Evolutionary conservation across 495 filamentous ascomycete genomes (phyloP).

Genomic region (Chlorociboria aeruginascens): DNA sequence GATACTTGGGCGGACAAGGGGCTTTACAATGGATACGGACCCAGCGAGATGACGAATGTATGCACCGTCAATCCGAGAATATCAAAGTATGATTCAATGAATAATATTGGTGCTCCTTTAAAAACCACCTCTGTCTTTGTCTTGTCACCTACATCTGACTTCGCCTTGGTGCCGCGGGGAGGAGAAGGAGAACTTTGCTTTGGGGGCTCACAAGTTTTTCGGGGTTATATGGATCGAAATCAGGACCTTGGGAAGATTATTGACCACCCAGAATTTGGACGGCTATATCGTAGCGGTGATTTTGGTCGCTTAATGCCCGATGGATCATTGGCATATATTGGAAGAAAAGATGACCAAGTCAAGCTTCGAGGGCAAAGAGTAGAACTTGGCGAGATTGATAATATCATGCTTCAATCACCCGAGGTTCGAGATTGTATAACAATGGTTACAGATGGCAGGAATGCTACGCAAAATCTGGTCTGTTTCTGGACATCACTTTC

Average conservation of each 20-base stretch:
- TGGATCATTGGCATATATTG: slow-evolving; percentile 57
- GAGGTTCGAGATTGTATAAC: slow-evolving; percentile 40
- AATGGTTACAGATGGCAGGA: slow-evolving; percentile 28
- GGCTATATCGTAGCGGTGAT: slow-evolving; percentile 61
- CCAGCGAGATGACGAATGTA: slow-evolving; percentile 63
- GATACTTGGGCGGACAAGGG: slow-evolving; percentile 51
- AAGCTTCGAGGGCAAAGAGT: slow-evolving; percentile 73
- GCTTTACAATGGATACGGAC: slow-evolving; percentile 62
- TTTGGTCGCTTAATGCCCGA: slow-evolving; percentile 59
- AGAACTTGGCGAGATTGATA: slow-evolving; percentile 67
- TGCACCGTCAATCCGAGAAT: slow-evolving; percentile 48
- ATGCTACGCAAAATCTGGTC: slow-evolving; percentile 33
- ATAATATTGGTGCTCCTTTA: slow-evolving; percentile 54
- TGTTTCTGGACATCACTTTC: slow-evolving; percentile 42
- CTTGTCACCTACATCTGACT: slow-evolving; percentile 31
- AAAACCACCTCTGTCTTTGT: slow-evolving; percentile 63
- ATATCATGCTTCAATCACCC: slow-evolving; percentile 31
- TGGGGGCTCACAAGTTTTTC: slow-evolving; percentile 66
- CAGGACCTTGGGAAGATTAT: slow-evolving; percentile 50
- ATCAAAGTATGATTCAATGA: slow-evolving; percentile 29
- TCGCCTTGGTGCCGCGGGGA: slow-evolving; percentile 46
- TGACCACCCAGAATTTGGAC: slow-evolving; percentile 49
- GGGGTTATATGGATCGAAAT: slow-evolving; percentile 54
- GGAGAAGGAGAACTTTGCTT: slow-evolving; percentile 70
- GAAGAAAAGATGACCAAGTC: slow-evolving; percentile 67